Conservation (phyloP, 495 filamentous ascomycete genomes). For the Saxophila tyrrhenica region DNA sequence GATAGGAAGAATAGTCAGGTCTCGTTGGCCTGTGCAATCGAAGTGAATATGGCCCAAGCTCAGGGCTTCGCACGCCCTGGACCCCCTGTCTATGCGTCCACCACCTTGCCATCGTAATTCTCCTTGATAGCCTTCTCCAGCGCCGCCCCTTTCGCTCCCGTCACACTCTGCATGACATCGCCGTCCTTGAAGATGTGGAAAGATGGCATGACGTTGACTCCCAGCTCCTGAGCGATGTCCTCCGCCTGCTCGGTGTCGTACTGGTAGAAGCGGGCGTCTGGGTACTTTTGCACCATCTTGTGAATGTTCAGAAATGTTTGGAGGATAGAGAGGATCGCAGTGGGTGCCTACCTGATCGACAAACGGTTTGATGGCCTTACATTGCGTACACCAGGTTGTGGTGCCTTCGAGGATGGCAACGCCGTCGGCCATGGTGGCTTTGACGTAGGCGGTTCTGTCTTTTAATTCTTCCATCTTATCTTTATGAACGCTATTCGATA, state of each 20-base stretch:
- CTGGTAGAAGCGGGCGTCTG: conserved; percentile 20
- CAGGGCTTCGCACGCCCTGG: no score
- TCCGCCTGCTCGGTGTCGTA: conserved; percentile 21
- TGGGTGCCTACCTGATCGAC: conserved; percentile 6
- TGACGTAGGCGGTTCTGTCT: conserved; percentile 17
- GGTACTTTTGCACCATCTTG: conserved; percentile 22
- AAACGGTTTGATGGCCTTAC: conserved; percentile 24
- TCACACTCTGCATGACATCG: conserved; percentile 19
- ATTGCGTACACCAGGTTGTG: conserved; percentile 20
- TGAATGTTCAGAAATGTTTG: background rate
- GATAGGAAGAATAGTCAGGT: background rate
- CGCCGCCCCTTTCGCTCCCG: conserved; percentile 17
- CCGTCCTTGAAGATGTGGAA: conserved; percentile 26
- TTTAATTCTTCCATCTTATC: conserved; percentile 11
- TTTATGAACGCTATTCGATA: background rate
- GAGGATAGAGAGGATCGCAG: background rate
- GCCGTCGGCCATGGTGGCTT: conserved; percentile 20
- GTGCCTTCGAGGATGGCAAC: conserved; percentile 24
- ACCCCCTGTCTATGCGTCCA: no score
- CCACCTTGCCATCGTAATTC: conserved; percentile 16
- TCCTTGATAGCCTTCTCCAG: conserved; percentile 22
- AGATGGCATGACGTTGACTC: conserved; percentile 22
- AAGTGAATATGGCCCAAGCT: background rate
- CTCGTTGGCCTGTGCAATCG: no score
- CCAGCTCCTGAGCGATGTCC: conserved; percentile 23